Conservation (phyloP, 164 flowering plant species). For the Piper betle region DNA sequence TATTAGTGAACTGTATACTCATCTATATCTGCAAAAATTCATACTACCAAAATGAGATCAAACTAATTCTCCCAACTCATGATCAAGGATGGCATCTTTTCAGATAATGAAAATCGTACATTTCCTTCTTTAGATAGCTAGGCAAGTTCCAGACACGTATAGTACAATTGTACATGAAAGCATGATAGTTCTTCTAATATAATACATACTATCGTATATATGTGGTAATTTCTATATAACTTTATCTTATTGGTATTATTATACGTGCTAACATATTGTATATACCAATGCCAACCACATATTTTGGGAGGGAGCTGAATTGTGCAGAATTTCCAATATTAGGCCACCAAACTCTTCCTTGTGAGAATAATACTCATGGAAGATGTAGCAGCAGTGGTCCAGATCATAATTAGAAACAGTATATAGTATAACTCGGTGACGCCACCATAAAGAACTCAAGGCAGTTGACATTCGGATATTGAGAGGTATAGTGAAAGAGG, state of each 20-base stretch:
- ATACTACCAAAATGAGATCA: too few relatives aligned
- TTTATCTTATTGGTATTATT: background rate
- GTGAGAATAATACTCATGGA: background rate
- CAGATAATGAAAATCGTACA: background rate
- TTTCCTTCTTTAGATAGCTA: background rate
- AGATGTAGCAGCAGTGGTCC: background rate
- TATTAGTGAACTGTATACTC: too few relatives aligned
- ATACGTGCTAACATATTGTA: background rate
- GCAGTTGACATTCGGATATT: background rate
- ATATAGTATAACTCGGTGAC: background rate
- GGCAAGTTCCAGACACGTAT: too few relatives aligned
- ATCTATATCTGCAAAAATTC: too few relatives aligned
- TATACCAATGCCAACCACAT: background rate
- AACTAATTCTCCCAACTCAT: too few relatives aligned
- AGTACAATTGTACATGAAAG: too few relatives aligned
- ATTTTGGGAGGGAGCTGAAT: background rate
- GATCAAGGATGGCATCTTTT: too few relatives aligned
- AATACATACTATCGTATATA: background rate
- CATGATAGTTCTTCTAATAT: background rate
- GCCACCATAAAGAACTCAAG: background rate
- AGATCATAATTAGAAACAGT: background rate
- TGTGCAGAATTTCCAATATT: background rate
- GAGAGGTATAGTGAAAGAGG: background rate
- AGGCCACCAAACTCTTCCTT: conserved; percentile 1
- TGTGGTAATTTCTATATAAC: background rate